Evolutionary conservation across 2,329 filamentous ascomycete genomes (phyloP), one percentile per base, ranked within the genome.

Genomic region (Calonectria honghensis): DNA sequence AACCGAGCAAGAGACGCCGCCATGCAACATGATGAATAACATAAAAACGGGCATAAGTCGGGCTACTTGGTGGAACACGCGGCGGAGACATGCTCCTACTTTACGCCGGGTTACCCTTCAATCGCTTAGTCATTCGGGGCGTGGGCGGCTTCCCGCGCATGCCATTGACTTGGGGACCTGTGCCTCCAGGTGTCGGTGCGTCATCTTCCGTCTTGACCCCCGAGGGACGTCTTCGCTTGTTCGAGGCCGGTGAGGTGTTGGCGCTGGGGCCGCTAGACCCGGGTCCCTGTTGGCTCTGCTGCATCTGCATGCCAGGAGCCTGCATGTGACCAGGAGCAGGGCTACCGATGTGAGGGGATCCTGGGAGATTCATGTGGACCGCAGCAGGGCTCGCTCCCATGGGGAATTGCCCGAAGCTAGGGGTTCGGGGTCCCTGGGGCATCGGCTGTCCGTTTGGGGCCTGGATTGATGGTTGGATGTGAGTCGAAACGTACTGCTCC

Each of bases 251-350:
- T 39, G 91, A 92, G 6, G 92, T 94, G 84, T 93, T 94, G 72
- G 92, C 91, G 81, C 91, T 93, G 9, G 91, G 91, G 2, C 91
- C 92, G 81, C 90, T 92, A 13, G 92, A 93, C 82, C 87, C 91
- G 39, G 92, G 93, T 50, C 92, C 92, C 81, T 94, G 92, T 82
- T 93, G 92, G 81, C 92, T 93, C 76, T 91, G 90, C 82, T 94
- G 92, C 74, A 92, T 86, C 82, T 92, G 91, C 92, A 94, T 94
- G 75, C 88, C 88, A 29, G 92, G 92, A 67, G 91, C 91, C 82
- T 92, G 91, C 88, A 93, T 92, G 68, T 90, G 87, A 20, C 90
- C 91, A 18, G 90, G 89, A 24, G 91, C 91, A 11, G 92, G 92
- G 81, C 91, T 93, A 69, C 90, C 89, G 71, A 88, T 80, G 69